Evolutionary conservation across 164 flowering plant genomes (phyloP).

Genomic region (Dillenia turbinata): DNA sequence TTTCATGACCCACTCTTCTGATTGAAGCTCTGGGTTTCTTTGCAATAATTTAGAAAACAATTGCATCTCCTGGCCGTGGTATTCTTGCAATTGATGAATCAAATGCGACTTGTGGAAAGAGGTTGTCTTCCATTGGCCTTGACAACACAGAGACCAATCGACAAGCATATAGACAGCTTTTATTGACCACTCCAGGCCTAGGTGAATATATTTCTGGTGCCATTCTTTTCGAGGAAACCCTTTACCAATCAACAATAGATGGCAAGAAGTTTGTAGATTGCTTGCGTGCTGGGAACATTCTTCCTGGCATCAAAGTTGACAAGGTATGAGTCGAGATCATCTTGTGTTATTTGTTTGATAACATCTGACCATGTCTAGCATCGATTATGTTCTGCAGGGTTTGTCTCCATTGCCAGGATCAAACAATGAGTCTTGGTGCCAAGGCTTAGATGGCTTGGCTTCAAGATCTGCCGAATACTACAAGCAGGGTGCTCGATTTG

Average conservation of each 20-base stretch:
- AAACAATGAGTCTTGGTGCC: constrained; percentile 92
- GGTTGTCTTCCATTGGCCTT: constrained; percentile 73
- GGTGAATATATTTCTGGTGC: constrained; percentile 89
- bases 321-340: constrained; percentile 37
- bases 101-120: constrained; percentile 81
- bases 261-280: constrained; percentile 83
- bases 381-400: constrained; percentile 39
- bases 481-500: constrained; percentile 94
- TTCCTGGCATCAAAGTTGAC: constrained; percentile 92
- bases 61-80: constrained; percentile 84
- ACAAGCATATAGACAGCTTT: constrained; percentile 75
- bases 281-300: constrained; percentile 57
- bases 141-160: constrained; percentile 79
- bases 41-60: constrained; percentile 44
- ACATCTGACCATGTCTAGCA: too few relatives aligned
- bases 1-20: constrained; percentile 1
- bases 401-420: constrained; percentile 87
- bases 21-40: constrained; percentile 3
- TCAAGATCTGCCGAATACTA: constrained; percentile 88
- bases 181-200: constrained; percentile 77
- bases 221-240: constrained; percentile 87
- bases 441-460: constrained; percentile 87
- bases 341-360: not conserved
- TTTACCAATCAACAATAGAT: constrained; percentile 81
- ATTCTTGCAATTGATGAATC: constrained; percentile 91